phyloP scores from a whole-genome alignment of 116 monocot genomes.

The Papilionanthe hybrid region DNA sequence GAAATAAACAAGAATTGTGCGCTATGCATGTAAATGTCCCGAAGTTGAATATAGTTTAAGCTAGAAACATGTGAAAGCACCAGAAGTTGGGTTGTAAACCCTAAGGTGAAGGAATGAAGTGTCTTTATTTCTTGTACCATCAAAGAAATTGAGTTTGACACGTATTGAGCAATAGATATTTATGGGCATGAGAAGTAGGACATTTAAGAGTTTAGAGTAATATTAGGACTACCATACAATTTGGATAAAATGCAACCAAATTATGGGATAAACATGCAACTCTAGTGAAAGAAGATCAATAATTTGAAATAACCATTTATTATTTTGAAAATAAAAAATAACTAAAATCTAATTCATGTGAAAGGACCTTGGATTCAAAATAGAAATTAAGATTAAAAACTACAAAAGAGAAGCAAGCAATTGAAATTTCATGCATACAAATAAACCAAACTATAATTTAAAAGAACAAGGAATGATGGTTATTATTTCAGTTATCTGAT shows the following conservation, averaged over 20 bases:
- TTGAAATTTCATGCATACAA: neutral
- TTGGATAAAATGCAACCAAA: neutral
- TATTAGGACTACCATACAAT: neutral
- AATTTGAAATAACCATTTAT: neutral
- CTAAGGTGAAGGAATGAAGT: no score
- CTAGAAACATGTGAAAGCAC: no score
- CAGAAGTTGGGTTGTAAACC: no score
- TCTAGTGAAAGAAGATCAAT: neutral
- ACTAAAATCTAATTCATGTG: no score
- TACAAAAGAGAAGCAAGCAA: neutral
- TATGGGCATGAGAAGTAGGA: neutral
- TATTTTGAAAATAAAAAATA: neutral
- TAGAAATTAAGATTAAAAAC: neutral
- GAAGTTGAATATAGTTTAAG: neutral
- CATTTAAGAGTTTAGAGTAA: neutral
- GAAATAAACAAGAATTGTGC: no score
- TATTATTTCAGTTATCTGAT: no score
- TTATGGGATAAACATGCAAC: neutral
- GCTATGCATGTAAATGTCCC: no score
- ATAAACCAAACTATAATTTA: neutral
- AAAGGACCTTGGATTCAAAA: no score
- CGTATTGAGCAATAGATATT: neutral
- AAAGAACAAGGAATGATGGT: neutral
- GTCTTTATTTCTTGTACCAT: neutral
- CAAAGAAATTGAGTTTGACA: neutral